A percentile compares a stretch with the other conserved stretches of the same genome.
phyloP scores from a whole-genome alignment of 345 rosid genomes.

The sweet orange (Citrus sinensis) region DNA sequence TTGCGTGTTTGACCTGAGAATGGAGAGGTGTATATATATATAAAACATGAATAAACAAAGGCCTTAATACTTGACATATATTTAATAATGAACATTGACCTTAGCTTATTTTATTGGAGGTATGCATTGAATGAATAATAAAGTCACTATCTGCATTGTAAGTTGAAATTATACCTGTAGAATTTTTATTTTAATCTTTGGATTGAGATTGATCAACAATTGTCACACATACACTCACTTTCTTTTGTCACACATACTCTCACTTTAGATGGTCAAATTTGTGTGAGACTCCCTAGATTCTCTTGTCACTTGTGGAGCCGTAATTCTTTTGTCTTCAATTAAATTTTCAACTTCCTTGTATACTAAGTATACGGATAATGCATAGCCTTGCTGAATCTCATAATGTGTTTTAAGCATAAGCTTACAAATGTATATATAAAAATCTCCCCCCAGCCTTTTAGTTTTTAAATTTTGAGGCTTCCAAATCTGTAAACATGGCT shows the following conservation, averaged over 20 bases:
- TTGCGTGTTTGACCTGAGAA: background rate
- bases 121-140: background rate
- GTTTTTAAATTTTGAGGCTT: background rate
- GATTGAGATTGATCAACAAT: background rate
- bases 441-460: background rate
- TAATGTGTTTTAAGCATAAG: no score
- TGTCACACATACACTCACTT: background rate
- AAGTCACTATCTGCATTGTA: background rate
- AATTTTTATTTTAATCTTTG: no score
- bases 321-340: no score
- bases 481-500: slow-evolving; percentile 35
- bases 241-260: background rate
- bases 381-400: background rate
- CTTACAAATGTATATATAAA: background rate
- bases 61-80: background rate
- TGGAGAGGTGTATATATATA: background rate
- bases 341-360: background rate
- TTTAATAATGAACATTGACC: background rate
- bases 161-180: no score
- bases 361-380: background rate
- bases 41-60: background rate
- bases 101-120: background rate
- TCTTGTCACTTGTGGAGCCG: no score
- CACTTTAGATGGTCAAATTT: no score
- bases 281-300: background rate